Evolutionary conservation across 2,329 filamentous ascomycete species (phyloP).

Genomic region (Leptographium lundbergii): DNA sequence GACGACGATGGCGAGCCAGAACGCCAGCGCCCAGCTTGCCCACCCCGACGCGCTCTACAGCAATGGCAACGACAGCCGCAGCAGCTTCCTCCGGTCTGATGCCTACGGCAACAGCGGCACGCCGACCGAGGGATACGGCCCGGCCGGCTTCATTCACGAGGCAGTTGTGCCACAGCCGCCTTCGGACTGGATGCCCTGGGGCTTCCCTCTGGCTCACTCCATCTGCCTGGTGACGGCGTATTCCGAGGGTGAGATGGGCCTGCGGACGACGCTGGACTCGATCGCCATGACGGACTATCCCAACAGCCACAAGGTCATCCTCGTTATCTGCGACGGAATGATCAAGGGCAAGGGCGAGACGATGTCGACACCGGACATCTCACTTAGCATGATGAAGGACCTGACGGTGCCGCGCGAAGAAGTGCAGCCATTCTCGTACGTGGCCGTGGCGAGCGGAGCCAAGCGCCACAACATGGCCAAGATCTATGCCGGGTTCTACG

Average conservation of each 20-base stretch:
- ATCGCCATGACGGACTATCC: slow-evolving; percentile 97
- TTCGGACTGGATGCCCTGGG: slow-evolving; percentile 93
- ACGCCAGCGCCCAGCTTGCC: slow-evolving; percentile 58
- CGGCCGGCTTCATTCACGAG: slow-evolving; percentile 92
- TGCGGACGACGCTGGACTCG: slow-evolving; percentile 89
- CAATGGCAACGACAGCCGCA: slow-evolving; percentile 47
- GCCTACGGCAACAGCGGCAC: slow-evolving; percentile 40
- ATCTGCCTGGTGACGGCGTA: slow-evolving; percentile 95
- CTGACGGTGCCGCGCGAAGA: slow-evolving; percentile 67
- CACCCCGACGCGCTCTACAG: slow-evolving; percentile 62
- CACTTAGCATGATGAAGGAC: slow-evolving; percentile 89
- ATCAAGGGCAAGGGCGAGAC: slow-evolving; percentile 92
- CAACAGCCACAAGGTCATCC: slow-evolving; percentile 95
- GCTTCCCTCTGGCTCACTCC: slow-evolving; percentile 83
- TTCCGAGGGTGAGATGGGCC: slow-evolving; percentile 85
- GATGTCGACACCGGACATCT: slow-evolving; percentile 79
- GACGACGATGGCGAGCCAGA: slow-evolving; percentile 92
- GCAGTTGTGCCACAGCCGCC: slow-evolving; percentile 92
- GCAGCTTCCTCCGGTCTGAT: slow-evolving; percentile 52
- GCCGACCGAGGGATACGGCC: slow-evolving; percentile 58
- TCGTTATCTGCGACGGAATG: slow-evolving; percentile 93
- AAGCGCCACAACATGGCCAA: slow-evolving; percentile 99
- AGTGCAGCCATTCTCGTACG: slow-evolving; percentile 85
- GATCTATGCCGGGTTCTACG: slow-evolving; percentile 95
- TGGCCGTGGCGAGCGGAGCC: slow-evolving; percentile 86